Evolutionary conservation across 805 yeast species (phyloP), one percentile per base, ranked within the genome.

Genomic region (Metschnikowia kofuensis): DNA sequence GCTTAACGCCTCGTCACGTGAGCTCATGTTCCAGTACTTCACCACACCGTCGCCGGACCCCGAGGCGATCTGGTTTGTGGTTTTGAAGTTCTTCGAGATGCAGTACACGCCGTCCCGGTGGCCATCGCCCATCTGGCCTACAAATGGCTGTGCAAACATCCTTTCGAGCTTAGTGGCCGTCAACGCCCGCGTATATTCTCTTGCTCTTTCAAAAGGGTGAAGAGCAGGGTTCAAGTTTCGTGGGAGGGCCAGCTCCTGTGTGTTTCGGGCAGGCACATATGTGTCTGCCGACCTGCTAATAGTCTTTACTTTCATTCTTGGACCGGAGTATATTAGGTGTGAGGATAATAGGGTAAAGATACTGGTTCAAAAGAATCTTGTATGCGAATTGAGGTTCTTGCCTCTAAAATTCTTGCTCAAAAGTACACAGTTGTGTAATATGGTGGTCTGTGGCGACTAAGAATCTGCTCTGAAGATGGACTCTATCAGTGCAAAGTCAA

Each of bases 131-230:
- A 94, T 70, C 64, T 94, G 98, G 0, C 96, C 97, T 16, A 95
- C 77, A 67, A 94, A 94, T 2, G 99, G 99, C 63, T 91, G 91
- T 0, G 99, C 98, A 78, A 94, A 94, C 87, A 94, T 85, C 57
- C 97, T 79, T 64, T 92, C 98, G 70, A 94, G 67, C 65, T 94
- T 94, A 13, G 98, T 91, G 28, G 99, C 98, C 48, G 89, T 92
- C 45, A 94, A 70, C 0, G 98, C 98, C 56, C 91, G 81, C 15
- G 97, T 88, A 62, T 94, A 94, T 68, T 94, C 99, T 63, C 99
- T 78, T 6, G 98, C 97, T 58, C 98, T 77, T 69, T 94, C 98
- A 62, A 94, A 92, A 0, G 97, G 99, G 70, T 94, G 99, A 42
- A 94, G 74, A 21, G 92, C 94, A 1, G 99, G 97, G 63, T 92